Base-by-base conservation (phyloP, 176 grass and related monocot species). In the Olyra latifolia region DNA sequence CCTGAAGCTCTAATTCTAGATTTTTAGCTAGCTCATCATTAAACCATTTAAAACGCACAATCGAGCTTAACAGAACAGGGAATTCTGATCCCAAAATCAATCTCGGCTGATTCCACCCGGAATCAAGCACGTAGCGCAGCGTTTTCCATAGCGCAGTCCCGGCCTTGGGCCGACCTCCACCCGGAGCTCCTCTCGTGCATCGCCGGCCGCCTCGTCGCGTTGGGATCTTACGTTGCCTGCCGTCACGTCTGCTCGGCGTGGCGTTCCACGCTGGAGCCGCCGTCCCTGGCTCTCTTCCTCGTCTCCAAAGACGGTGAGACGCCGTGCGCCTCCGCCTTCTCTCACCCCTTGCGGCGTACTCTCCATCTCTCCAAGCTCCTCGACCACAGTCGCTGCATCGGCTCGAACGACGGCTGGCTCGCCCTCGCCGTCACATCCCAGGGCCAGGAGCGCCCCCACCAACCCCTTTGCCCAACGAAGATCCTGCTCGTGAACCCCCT, bases 181-280 rank as follows among this genome's bases (percentile, higher is more conserved):
- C 16, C 32, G 13, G 41, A 69, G n/a, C 40, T 69, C 39, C 41
- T 69, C 12, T 40, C 22, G 41, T 69, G 10, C 41, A 45, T 69
- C 22, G 40, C 75, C 39, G 14, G 8, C n/a, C 39, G 6, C 38
- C 41, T 27, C 38, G 24, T 44, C 41, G 40, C 22, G 7, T 1
- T 25, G 6, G 1, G 22, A 7, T 17, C 19, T 19, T 55, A 54
- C 49, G 29, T 23, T 9, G 6, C 1, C 50, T 8, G n/a, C 50
- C 71, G 71, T 49, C 2, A 0, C 52, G 72, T 58, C 50, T 75
- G 72, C 72, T 20, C 52, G 52, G 32, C 72, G 6, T 75, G 72
- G 72, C 72, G 52, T 2, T 55, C 72, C 12, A 20, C 72, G 11
- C 60, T 64, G 4, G 8, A 4, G 2, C 15, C 74, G 57, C 4